Percentiles rank a stretch among this genome's conserved stretches.
These are phyloP conservation scores for Didymellaceae sp. DNA, from an alignment of 2,329 filamentous ascomycete species.

Conservation along the genomic window DNA sequence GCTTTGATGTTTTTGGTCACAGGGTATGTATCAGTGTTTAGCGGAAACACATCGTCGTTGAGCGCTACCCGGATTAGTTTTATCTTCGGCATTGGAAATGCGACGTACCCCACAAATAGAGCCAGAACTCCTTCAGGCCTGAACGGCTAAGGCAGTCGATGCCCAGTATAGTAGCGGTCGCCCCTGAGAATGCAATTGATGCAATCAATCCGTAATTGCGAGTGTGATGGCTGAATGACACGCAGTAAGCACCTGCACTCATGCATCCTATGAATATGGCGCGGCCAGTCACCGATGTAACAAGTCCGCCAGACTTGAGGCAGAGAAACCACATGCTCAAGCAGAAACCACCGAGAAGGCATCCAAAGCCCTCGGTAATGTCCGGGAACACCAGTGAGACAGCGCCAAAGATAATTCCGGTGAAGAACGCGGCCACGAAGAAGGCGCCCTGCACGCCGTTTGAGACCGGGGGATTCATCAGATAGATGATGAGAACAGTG, in stretches of 20 bases:
- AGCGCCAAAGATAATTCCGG: conserved; percentile 76
- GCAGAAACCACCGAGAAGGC: conserved; percentile 84
- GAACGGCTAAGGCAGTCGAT: conserved; percentile 90
- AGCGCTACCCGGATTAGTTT: conserved; percentile 57
- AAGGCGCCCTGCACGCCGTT: conserved; percentile 84
- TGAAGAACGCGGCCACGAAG: conserved; percentile 76
- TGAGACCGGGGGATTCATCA: conserved; percentile 80
- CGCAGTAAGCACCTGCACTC: conserved; percentile 69
- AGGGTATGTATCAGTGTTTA: conserved; percentile 78
- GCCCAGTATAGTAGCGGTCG: conserved; percentile 79
- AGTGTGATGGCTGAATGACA: conserved; percentile 76
- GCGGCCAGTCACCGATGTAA: conserved; percentile 67
- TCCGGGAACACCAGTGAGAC: conserved; percentile 81
- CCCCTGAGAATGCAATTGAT: conserved; percentile 79
- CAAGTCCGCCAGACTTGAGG: conserved; percentile 75
- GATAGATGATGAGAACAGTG: conserved; percentile 83
- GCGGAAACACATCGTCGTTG: conserved; percentile 78
- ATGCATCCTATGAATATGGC: conserved; percentile 78
- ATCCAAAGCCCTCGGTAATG: conserved; percentile 83
- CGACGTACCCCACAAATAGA: conserved; percentile 79
- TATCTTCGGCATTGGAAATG: conserved; percentile 2
- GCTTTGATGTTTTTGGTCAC: conserved; percentile 85
- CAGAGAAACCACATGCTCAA: conserved; percentile 90
- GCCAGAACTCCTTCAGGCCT: conserved; percentile 96
- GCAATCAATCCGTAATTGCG: conserved; percentile 78